phyloP scores from a whole-genome alignment of 805 yeast species.

The Metschnikowia kunwiensis region DNA sequence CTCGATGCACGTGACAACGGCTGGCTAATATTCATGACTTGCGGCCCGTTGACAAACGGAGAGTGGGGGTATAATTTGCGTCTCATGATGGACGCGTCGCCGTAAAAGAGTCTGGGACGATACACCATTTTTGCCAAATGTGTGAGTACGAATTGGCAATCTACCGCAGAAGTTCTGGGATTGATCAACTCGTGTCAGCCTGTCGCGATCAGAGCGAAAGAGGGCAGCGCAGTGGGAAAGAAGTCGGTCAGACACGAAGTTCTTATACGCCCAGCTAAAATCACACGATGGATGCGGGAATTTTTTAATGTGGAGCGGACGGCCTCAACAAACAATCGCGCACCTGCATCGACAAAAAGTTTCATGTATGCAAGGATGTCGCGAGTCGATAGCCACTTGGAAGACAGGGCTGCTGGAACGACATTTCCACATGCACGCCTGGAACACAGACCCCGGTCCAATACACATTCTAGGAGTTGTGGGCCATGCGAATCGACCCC shows the following conservation, averaged over 20 bases:
- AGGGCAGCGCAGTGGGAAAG: no score
- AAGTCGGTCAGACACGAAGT: no score
- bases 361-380: slow-evolving; percentile 6
- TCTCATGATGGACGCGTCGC: slow-evolving; percentile 15
- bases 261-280: slow-evolving; percentile 1
- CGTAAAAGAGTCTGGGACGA: slow-evolving; percentile 17
- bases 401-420: no score
- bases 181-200: no score
- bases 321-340: slow-evolving; percentile 1
- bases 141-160: background rate
- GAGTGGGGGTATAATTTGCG: slow-evolving; percentile 18
- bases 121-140: slow-evolving; percentile 13
- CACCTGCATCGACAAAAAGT: slow-evolving; percentile 1
- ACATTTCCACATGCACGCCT: no score
- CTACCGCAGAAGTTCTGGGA: no score
- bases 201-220: no score
- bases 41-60: slow-evolving; percentile 34
- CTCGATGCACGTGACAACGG: slow-evolving; percentile 42
- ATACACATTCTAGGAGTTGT: no score
- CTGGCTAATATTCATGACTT: slow-evolving; percentile 37
- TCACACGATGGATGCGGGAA: slow-evolving; percentile 10
- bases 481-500: no score
- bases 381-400: no score
- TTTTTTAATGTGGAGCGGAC: slow-evolving; percentile 6
- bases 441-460: no score